Evolutionary conservation across 129 eudicot species (phyloP).

Genomic region (Pseudognaphalium luteoalbum): DNA sequence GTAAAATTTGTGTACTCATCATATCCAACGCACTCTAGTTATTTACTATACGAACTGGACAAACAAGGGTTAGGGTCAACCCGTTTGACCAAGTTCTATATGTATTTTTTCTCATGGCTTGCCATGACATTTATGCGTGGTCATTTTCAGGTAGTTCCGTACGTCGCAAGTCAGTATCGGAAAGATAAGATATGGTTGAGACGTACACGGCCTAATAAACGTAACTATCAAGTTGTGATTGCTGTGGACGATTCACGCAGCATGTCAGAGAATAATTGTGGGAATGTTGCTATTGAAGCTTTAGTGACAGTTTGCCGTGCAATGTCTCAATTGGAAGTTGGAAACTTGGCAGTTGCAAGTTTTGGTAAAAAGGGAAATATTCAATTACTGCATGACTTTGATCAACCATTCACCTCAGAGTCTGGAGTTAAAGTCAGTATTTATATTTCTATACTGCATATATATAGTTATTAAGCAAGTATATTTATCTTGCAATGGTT

Average conservation of each 20-base stretch:
- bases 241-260: conserved; percentile 98
- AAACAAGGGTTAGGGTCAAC: neutral
- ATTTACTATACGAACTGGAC: too few species aligned
- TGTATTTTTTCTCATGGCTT: neutral
- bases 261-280: conserved; percentile 85
- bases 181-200: conserved; percentile 97
- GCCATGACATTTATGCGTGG: conserved; percentile 2
- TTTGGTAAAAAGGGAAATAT: conserved; percentile 89
- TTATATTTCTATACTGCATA: neutral
- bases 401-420: conserved; percentile 80
- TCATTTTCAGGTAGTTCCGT: conserved; percentile 70
- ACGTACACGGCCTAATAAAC: conserved; percentile 87
- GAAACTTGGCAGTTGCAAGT: conserved; percentile 88
- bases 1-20: too few species aligned
- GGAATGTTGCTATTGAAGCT: conserved; percentile 87
- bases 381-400: conserved; percentile 75
- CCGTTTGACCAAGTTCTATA: neutral
- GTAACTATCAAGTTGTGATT: conserved; percentile 90
- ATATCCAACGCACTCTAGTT: too few species aligned
- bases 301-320: conserved; percentile 97
- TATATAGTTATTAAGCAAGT: neutral
- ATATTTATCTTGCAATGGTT: conserved; percentile 8
- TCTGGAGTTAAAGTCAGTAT: conserved; percentile 80
- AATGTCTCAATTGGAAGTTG: conserved; percentile 93
- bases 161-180: conserved; percentile 85